Conservation (phyloP, 768 basidiomycete genomes). For the Albatrellus ellisii region DNA sequence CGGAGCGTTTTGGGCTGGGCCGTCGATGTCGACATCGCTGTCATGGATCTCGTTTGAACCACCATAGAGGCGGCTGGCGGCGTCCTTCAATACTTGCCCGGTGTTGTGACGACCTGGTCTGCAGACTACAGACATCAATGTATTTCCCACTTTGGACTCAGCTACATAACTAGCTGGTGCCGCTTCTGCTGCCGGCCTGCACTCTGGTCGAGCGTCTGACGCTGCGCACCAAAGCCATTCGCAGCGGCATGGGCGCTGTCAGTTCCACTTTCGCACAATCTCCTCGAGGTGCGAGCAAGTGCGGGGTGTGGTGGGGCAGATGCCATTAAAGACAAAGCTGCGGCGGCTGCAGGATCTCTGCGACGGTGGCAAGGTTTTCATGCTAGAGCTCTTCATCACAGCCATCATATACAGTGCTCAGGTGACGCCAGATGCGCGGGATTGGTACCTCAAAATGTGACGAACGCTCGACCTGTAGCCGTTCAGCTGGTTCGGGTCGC, state of each 20-base stretch:
- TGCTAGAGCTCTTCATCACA: constrained; percentile 5
- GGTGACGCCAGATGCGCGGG: no score
- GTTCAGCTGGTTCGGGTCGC: no score
- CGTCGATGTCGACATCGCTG: not conserved
- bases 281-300: no score
- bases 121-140: constrained; percentile 2
- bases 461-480: no score
- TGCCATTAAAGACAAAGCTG: constrained; percentile 1
- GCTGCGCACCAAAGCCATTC: constrained; percentile 1
- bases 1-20: constrained; percentile 4
- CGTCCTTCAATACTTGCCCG: constrained; percentile 1
- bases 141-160: no score
- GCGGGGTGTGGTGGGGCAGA: no score
- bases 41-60: not conserved
- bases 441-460: no score
- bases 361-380: constrained; percentile 5
- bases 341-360: not conserved
- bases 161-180: not conserved
- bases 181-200: constrained; percentile 7
- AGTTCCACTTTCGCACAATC: not conserved
- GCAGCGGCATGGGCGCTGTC: constrained; percentile 3
- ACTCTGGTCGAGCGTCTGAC: constrained; percentile 4
- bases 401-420: no score
- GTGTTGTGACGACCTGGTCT: constrained; percentile 2
- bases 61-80: not conserved